A percentile compares a stretch with the other conserved stretches of the same genome.
Conservation (phyloP, 2,329 filamentous ascomycete genomes). For the Aspergillus sp. region DNA sequence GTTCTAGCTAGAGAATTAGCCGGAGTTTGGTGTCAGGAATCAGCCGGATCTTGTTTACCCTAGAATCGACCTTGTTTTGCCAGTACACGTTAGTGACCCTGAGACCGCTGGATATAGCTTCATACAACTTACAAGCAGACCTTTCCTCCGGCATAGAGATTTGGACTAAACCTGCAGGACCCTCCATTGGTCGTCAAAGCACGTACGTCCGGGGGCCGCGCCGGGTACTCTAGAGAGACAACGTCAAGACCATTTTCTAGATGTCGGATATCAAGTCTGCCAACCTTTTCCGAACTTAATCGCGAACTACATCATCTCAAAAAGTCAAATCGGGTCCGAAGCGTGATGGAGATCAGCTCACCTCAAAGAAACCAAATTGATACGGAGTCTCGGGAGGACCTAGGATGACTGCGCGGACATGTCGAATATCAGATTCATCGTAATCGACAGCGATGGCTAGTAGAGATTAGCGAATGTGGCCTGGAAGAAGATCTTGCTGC, state of each 20-base stretch:
- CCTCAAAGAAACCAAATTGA: constrained; percentile 97
- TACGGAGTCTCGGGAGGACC: constrained; percentile 94
- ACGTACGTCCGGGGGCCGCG: constrained; percentile 62
- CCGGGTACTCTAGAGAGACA: constrained; percentile 76
- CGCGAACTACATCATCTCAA: constrained; percentile 61
- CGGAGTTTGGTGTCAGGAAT: neutral
- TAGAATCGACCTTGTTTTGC: constrained; percentile 72
- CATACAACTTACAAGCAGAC: constrained; percentile 76
- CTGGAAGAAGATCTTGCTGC: neutral
- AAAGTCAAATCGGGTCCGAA: constrained; percentile 1
- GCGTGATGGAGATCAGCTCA: constrained; percentile 45
- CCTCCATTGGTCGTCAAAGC: constrained; percentile 88
- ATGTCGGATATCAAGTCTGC: neutral
- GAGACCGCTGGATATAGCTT: neutral
- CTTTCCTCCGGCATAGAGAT: constrained; percentile 89
- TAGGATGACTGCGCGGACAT: constrained; percentile 84
- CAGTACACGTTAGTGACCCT: constrained; percentile 22
- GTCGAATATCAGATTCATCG: constrained; percentile 84
- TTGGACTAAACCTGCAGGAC: constrained; percentile 89
- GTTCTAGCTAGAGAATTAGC: constrained; percentile 62
- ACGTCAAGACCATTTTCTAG: neutral
- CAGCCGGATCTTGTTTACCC: constrained; percentile 60
- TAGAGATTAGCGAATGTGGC: constrained; percentile 10
- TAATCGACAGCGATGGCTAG: constrained; percentile 86
- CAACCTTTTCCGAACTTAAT: constrained; percentile 77